phyloP scores from a whole-genome alignment of 2,329 filamentous ascomycete species.

The Ophiobolus disseminans region DNA sequence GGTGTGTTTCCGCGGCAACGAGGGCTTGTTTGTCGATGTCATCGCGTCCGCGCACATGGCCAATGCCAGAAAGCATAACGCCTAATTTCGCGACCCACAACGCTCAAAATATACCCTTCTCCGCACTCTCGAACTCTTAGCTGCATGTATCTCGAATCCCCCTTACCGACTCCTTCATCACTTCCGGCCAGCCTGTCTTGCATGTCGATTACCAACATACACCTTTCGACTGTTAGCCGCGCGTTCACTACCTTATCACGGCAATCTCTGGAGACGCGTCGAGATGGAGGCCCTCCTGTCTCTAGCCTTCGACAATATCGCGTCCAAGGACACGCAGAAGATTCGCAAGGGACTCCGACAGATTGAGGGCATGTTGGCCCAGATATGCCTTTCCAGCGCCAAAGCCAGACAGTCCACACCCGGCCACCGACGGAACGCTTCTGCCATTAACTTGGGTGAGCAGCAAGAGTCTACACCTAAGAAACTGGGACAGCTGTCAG shows the following conservation, averaged over 20 bases:
- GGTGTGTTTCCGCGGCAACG: constrained; percentile 22
- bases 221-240: constrained; percentile 8
- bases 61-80: constrained; percentile 16
- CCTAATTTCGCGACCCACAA: constrained; percentile 34
- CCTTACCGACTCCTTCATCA: constrained; percentile 26
- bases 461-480: constrained; percentile 43
- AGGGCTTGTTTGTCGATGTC: constrained; percentile 27
- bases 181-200: constrained; percentile 13
- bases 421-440: constrained; percentile 46
- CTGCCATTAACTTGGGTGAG: constrained; percentile 45
- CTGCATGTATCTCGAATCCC: constrained; percentile 32
- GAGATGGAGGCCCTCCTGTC: constrained; percentile 89
- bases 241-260: constrained; percentile 10
- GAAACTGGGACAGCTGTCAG: constrained; percentile 71
- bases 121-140: constrained; percentile 37
- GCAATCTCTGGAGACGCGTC: constrained; percentile 13
- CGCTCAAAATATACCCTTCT: constrained; percentile 30
- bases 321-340: constrained; percentile 87
- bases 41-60: constrained; percentile 11
- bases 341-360: constrained; percentile 93
- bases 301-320: constrained; percentile 94
- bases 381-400: constrained; percentile 79
- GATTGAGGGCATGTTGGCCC: constrained; percentile 90
- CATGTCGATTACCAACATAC: constrained; percentile 14
- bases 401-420: constrained; percentile 42